Base-by-base conservation (phyloP, 164 flowering plant genomes). In the Vitis rupestris region DNA sequence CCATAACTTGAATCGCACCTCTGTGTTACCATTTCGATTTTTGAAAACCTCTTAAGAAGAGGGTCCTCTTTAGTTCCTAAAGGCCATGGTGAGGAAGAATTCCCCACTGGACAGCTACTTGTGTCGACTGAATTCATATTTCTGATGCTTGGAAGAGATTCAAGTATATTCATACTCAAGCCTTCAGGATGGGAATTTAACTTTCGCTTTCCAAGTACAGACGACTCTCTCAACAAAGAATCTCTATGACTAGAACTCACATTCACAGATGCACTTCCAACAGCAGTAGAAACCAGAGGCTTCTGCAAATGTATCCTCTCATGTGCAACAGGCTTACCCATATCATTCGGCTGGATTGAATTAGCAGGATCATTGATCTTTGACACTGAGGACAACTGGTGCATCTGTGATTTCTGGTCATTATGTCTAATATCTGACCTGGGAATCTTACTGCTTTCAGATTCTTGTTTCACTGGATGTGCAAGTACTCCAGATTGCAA, bases 1-100 rank as follows among this genome's bases (percentile, higher is more conserved):
- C 52, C 10, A 50, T 37, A 50, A 37, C 27, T 62, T 10, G 8
- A 48, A 48, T 23, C 11, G 8, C 55, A 74, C 77, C 77, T 67
- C 54, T 70, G 52, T 44, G 67, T 16, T 59, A 71, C 59, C 49
- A 10, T 66, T 13, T 53, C 44, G 53, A 77, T 73, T 52, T 66
- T 70, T 62, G 37, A 56, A 50, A 78, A 64, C 65, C 78, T 74
- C 70, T 53, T 37, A 19, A 74, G 67, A 10, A 67, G 11, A 11
- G 65, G 61, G n/a, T 70, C 61, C 27, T 23, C 67, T 52, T 37
- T 3, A 61, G 13, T 30, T 66, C 16, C 70, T 47, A 58, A 62
- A 8, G 62, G 66, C 30, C 17, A 3, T 23, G 48, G 11, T 14
- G 51, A 9, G 51, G 48, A 27, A 23, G 30, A 10, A 10, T 19